A percentile compares a stretch with the other conserved stretches of the same genome.
Evolutionary conservation across 192 early-diverging fungal species (phyloP).

Genomic region (Thoreauomyces humboldtii): DNA sequence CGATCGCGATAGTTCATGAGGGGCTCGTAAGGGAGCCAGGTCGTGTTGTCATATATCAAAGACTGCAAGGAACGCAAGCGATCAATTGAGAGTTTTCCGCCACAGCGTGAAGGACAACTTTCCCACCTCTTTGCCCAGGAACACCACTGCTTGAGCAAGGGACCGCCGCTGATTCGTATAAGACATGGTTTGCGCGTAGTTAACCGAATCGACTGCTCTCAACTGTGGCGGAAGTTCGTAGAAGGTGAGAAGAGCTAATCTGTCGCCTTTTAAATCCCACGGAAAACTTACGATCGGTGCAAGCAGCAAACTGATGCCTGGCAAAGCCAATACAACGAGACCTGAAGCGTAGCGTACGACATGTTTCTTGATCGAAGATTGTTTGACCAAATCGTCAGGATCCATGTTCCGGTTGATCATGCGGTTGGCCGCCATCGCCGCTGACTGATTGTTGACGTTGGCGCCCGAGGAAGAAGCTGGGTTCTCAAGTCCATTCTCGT

Average conservation of each 20-base stretch:
- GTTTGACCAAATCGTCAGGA: neutral
- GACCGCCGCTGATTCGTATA: constrained; percentile 16
- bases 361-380: constrained; percentile 16
- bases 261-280: too few relatives aligned
- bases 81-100: too few relatives aligned
- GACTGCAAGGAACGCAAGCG: too few relatives aligned
- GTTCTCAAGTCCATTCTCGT: neutral
- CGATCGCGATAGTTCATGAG: constrained; percentile 14
- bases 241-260: too few relatives aligned
- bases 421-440: constrained; percentile 4
- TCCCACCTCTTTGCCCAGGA: constrained; percentile 13
- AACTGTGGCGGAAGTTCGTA: neutral
- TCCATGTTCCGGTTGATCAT: constrained; percentile 12
- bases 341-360: constrained; percentile 5
- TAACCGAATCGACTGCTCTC: constrained; percentile 6
- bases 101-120: too few relatives aligned
- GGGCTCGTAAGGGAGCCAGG: constrained; percentile 20
- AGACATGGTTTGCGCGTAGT: constrained; percentile 22
- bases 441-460: neutral
- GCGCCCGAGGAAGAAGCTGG: too few relatives aligned
- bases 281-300: constrained; percentile 23
- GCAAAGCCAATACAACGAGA: neutral
- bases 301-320: constrained; percentile 7
- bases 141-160: constrained; percentile 1
- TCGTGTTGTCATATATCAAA: constrained; percentile 19